Base-by-base conservation (phyloP, 257 asterid genomes). In the Fraxinus excelsior region DNA sequence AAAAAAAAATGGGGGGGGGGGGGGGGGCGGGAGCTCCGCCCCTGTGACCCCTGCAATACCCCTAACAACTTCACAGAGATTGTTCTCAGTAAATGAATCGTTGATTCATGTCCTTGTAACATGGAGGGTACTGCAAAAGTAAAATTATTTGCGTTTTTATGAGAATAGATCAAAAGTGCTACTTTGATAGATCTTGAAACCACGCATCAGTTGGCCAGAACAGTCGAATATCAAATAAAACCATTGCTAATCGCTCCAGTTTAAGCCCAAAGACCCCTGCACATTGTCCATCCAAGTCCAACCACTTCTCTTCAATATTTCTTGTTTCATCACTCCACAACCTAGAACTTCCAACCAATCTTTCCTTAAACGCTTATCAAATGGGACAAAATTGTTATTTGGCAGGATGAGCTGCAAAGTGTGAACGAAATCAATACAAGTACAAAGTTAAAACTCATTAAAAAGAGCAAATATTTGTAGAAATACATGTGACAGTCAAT, bases 181-280 rank as follows among this genome's bases (percentile, higher is more conserved):
- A 29, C 21, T 38, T 67, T 25, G 53, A n/a, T 25, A 70, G 26
- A 46, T n/a, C n/a, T n/a, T n/a, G n/a, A n/a, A n/a, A n/a, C n/a
- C n/a, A n/a, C n/a, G n/a, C n/a, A n/a, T n/a, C n/a, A n/a, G n/a
- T n/a, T n/a, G n/a, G n/a, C n/a, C n/a, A n/a, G n/a, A n/a, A n/a
- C n/a, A n/a, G n/a, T n/a, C n/a, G n/a, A n/a, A 93, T 95, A 76
- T 95, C 97, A 79, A 93, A 91, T 37, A 93, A 85, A 80, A 95
- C 98, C 99, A 95, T 95, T 44, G 99, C 97, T 78, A 95, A 79
- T 26, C 96, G 87, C 85, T 95, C 98, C 85, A 95, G 83, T 65
- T 97, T 98, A 84, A 95, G 98, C 70, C 99, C 99, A 84, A 95
- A 95, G 65, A 98, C 99, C 99, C 99, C 93, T 79, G 97, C 72